phyloP scores from a whole-genome alignment of 2,329 filamentous ascomycete species.

The Xylariales sp. region DNA sequence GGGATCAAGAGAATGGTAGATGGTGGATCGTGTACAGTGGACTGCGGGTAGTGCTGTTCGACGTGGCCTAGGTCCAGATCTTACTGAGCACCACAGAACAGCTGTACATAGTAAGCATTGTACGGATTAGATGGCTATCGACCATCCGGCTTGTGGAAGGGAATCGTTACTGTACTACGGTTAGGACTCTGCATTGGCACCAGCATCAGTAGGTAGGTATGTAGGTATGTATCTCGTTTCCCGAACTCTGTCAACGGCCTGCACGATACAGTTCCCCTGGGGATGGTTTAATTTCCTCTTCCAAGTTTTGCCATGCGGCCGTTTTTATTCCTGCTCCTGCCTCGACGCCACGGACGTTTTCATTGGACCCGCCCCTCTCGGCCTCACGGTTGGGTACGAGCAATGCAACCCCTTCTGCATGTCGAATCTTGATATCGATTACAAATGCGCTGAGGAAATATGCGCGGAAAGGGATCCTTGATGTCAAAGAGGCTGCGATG shows the following conservation, averaged over 20 bases:
- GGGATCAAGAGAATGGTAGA: too few relatives aligned
- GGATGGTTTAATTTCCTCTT: constrained; percentile 7
- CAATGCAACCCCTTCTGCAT: constrained; percentile 8
- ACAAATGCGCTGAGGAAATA: not conserved
- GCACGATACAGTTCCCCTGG: constrained; percentile 2
- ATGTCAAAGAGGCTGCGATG: not conserved
- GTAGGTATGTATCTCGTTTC: not conserved
- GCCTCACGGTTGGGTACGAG: constrained; percentile 3
- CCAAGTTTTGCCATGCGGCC: constrained; percentile 8
- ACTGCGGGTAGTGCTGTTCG: too few relatives aligned
- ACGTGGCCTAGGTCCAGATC: too few relatives aligned
- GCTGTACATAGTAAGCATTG: not conserved
- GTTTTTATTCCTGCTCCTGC: constrained; percentile 2
- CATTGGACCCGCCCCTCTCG: constrained; percentile 4
- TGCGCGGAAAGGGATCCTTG: not conserved
- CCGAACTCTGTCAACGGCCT: not conserved
- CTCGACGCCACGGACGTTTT: constrained; percentile 2
- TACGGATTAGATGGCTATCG: not conserved
- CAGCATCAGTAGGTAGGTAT: too few relatives aligned
- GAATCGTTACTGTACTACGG: too few relatives aligned
- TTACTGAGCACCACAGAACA: too few relatives aligned
- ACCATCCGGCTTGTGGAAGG: too few relatives aligned
- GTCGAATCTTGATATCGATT: not conserved
- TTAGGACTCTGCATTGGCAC: not conserved
- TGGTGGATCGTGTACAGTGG: too few relatives aligned